Evolutionary conservation across 2,329 filamentous ascomycete species (phyloP).

Genomic region (Mollisiaceae sp.): DNA sequence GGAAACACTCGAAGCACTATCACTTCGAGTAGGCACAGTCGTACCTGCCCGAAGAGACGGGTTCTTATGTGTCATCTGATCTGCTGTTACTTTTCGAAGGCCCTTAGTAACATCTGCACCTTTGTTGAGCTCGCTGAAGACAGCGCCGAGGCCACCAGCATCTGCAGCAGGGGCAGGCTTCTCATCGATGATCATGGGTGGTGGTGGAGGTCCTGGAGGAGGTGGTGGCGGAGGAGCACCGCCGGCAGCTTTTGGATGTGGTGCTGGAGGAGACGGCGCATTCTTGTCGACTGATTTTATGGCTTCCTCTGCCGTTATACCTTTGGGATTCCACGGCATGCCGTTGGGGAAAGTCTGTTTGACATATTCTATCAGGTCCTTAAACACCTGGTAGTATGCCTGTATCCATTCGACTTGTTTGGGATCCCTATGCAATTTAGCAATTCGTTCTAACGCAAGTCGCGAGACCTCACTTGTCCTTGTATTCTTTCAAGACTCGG

Average conservation of each 20-base stretch:
- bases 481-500: slow-evolving; percentile 87
- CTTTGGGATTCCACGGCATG: slow-evolving; percentile 84
- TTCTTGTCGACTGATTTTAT: slow-evolving; percentile 64
- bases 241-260: slow-evolving; percentile 56
- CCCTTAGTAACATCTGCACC: slow-evolving; percentile 87
- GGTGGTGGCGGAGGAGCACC: slow-evolving; percentile 70
- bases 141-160: slow-evolving; percentile 74
- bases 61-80: slow-evolving; percentile 99
- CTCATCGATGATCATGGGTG: slow-evolving; percentile 59
- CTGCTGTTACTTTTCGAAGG: slow-evolving; percentile 91
- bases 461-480: slow-evolving; percentile 66
- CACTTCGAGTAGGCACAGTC: slow-evolving; percentile 65
- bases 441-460: background rate
- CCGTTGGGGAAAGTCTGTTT: slow-evolving; percentile 82
- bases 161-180: slow-evolving; percentile 51
- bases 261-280: slow-evolving; percentile 43
- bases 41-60: slow-evolving; percentile 79
- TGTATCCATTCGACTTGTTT: slow-evolving; percentile 88
- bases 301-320: slow-evolving; percentile 73
- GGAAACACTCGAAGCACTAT: slow-evolving; percentile 55
- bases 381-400: slow-evolving; percentile 90
- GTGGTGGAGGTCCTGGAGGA: slow-evolving; percentile 64
- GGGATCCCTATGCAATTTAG: slow-evolving; percentile 62
- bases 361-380: slow-evolving; percentile 80
- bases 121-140: slow-evolving; percentile 91